Conservation (phyloP, 2,329 filamentous ascomycete species). For the Colletotrichum simmondsii region DNA sequence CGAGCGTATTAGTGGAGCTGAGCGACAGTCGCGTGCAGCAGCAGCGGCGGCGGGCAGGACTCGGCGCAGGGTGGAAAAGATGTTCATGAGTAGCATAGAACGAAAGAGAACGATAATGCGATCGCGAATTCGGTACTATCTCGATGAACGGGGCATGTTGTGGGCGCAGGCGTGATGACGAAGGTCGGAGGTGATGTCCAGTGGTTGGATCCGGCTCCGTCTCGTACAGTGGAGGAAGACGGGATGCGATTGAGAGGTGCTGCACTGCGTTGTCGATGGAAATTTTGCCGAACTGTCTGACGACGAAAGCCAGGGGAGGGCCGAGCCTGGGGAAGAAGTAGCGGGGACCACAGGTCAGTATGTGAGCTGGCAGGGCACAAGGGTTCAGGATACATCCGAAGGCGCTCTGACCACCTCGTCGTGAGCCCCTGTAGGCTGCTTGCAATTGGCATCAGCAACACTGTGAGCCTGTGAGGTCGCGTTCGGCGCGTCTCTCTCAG, state of each 20-base stretch:
- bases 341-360: slow-evolving; percentile 34
- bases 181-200: slow-evolving; percentile 36
- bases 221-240: slow-evolving; percentile 28
- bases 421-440: slow-evolving; percentile 12
- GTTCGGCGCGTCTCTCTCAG: slow-evolving; percentile 32
- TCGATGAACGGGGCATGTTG: slow-evolving; percentile 58
- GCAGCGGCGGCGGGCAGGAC: slow-evolving; percentile 42
- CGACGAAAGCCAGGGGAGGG: slow-evolving; percentile 33
- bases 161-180: slow-evolving; percentile 53
- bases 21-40: slow-evolving; percentile 57
- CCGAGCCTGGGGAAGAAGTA: slow-evolving; percentile 39
- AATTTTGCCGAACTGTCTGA: slow-evolving; percentile 47
- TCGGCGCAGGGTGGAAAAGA: slow-evolving; percentile 55
- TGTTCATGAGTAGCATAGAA: slow-evolving; percentile 57
- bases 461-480: slow-evolving; percentile 32
- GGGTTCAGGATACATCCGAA: neutral
- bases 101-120: slow-evolving; percentile 50
- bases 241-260: slow-evolving; percentile 29
- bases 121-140: slow-evolving; percentile 51
- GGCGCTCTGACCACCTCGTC: slow-evolving; percentile 19
- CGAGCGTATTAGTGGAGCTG: slow-evolving; percentile 32
- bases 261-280: slow-evolving; percentile 40
- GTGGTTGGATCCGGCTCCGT: slow-evolving; percentile 36
- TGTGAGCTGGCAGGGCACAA: neutral
- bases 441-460: slow-evolving; percentile 18